These are phyloP conservation scores for Eimeria sp. DNA, from an alignment of 169 alveolate species.

Conservation along the genomic window DNA sequence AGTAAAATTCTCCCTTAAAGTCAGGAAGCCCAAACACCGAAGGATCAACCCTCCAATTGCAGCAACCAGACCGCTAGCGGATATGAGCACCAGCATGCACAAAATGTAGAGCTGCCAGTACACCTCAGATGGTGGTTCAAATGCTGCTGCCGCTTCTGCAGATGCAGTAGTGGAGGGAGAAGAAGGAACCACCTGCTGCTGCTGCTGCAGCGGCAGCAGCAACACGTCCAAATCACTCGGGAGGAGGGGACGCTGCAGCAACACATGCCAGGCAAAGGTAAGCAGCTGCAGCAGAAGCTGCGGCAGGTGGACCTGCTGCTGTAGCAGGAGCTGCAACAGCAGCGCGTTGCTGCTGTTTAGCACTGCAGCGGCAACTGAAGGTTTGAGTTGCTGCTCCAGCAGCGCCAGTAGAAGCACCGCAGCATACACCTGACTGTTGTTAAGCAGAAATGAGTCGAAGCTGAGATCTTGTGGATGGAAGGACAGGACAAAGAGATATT, in stretches of 20 bases:
- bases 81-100: background rate
- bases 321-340: conserved; percentile 64
- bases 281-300: conserved; percentile 54
- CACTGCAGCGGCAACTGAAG: conserved; percentile 57
- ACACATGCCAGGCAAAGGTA: conserved; percentile 36
- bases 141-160: conserved; percentile 58
- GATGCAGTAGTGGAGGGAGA: background rate
- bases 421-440: conserved; percentile 77
- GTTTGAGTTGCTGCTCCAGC: conserved; percentile 75
- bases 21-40: conserved; percentile 61
- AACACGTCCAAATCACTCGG: conserved; percentile 30
- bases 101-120: conserved; percentile 1
- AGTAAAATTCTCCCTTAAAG: conserved; percentile 66
- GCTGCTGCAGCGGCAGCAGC: conserved; percentile 34
- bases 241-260: conserved; percentile 70
- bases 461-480: conserved; percentile 49
- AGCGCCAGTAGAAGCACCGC: conserved; percentile 75
- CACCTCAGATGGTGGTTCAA: background rate
- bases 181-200: background rate
- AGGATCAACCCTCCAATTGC: conserved; percentile 58
- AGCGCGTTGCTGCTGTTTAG: conserved; percentile 53
- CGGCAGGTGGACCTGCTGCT: conserved; percentile 44
- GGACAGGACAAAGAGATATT: conserved; percentile 46
- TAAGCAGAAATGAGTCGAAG: conserved; percentile 68
- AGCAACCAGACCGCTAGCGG: conserved; percentile 14